Percentiles rank a stretch among this genome's conserved stretches.
These are phyloP conservation scores for Plectosphaerella sp. DNA, from an alignment of 2,329 filamentous ascomycete genomes.

Conservation along the genomic window DNA sequence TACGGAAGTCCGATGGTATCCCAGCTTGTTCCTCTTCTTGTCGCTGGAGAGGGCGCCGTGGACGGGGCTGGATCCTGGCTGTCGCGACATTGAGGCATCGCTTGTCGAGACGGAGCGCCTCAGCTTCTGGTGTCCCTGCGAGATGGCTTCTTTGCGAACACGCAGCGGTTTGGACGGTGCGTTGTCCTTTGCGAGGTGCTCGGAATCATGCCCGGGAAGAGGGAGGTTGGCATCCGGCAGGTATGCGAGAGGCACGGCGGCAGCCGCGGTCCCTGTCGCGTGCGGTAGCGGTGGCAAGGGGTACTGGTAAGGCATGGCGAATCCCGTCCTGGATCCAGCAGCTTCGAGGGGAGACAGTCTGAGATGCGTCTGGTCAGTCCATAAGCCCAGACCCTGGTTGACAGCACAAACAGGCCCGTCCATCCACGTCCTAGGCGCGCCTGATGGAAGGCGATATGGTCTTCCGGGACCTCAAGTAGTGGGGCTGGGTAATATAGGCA, in stretches of 20 bases:
- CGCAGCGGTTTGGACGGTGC: slow-evolving; percentile 16
- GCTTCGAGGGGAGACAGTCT: background rate
- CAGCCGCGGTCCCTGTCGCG: background rate
- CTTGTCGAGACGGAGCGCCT: slow-evolving; percentile 48
- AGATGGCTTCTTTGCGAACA: slow-evolving; percentile 31
- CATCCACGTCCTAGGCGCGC: too few relatives aligned
- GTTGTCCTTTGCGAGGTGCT: slow-evolving; percentile 4
- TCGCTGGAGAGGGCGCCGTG: slow-evolving; percentile 35
- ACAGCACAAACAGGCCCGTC: too few relatives aligned
- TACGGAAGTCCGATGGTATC: slow-evolving; percentile 91
- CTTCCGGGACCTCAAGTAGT: too few relatives aligned
- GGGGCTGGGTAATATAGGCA: too few relatives aligned
- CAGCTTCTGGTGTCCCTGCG: slow-evolving; percentile 30
- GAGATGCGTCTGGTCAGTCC: background rate
- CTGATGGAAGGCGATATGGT: too few relatives aligned
- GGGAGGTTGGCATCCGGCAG: slow-evolving; percentile 23
- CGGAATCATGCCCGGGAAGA: slow-evolving; percentile 13
- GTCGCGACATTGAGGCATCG: slow-evolving; percentile 38
- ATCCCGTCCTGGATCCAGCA: slow-evolving; percentile 14
- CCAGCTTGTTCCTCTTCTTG: slow-evolving; percentile 78
- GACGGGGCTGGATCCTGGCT: slow-evolving; percentile 26
- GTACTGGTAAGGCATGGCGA: slow-evolving; percentile 4
- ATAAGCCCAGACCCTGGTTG: background rate
- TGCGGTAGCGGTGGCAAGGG: background rate
- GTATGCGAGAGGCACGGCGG: slow-evolving; percentile 5